These are phyloP conservation scores for Trichoderma asperellum DNA, from an alignment of 2,329 filamentous ascomycete species.

Conservation along the genomic window DNA sequence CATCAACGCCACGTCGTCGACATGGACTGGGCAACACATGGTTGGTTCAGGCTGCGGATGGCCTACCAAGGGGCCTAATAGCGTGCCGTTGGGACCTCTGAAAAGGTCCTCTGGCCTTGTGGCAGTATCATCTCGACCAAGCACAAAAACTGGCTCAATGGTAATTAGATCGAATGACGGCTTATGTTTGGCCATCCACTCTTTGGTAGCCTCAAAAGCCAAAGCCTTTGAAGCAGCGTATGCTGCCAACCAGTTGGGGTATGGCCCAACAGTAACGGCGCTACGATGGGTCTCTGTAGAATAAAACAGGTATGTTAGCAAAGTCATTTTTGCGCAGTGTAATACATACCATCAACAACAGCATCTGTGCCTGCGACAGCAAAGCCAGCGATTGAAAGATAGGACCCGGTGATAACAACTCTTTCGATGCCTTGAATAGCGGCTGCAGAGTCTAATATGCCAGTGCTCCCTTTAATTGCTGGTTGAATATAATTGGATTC, in stretches of 20 bases:
- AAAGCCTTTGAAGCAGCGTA: conserved; percentile 44
- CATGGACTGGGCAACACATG: conserved; percentile 34
- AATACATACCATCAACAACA: not conserved
- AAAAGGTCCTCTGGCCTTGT: not conserved
- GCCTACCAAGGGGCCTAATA: conserved; percentile 42
- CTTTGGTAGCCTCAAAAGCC: conserved; percentile 41
- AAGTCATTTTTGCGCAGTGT: not conserved
- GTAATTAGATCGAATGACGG: conserved; percentile 45
- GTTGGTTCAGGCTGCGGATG: conserved; percentile 30
- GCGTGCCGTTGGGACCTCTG: conserved; percentile 42
- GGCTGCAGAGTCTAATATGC: conserved; percentile 44
- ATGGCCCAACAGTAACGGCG: conserved; percentile 33
- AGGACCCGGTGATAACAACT: conserved; percentile 49
- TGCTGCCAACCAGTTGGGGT: conserved; percentile 40
- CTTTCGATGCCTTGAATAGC: conserved; percentile 41
- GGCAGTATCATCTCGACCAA: conserved; percentile 43
- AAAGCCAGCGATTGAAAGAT: conserved; percentile 32
- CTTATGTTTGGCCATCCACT: conserved; percentile 39
- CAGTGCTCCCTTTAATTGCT: conserved; percentile 43
- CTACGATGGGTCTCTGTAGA: not conserved
- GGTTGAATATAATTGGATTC: conserved; percentile 38
- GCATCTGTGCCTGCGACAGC: not conserved
- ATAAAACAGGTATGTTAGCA: not conserved
- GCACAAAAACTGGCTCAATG: conserved; percentile 43
- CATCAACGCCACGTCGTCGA: conserved; percentile 31